Percentiles rank a stretch among this genome's conserved stretches.
Conservation (phyloP, 129 eudicot genomes). For the Flaveria sonorensis region DNA sequence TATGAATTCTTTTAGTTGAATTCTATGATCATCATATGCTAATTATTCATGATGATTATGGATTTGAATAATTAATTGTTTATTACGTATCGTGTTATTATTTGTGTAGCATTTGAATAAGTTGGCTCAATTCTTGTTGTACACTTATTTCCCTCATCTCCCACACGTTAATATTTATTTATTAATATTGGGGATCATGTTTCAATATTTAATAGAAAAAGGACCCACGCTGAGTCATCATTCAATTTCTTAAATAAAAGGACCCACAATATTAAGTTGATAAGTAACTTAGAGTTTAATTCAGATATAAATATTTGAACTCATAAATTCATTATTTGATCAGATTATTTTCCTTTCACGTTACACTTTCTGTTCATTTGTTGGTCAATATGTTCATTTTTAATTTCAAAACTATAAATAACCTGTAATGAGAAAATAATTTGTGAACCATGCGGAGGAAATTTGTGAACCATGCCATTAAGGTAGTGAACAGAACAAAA, state of each 20-base stretch:
- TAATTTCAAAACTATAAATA: no score
- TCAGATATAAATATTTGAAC: not conserved
- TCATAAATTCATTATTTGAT: not conserved
- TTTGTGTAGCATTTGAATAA: constrained; percentile 24
- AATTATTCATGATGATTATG: constrained; percentile 28
- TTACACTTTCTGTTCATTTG: not conserved
- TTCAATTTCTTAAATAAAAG: not conserved
- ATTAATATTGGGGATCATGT: not conserved
- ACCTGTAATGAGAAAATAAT: no score
- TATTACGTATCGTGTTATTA: constrained; percentile 17
- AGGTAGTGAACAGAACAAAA: no score
- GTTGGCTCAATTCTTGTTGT: constrained; percentile 14
- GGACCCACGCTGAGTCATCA: no score
- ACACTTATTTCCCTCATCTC: not conserved
- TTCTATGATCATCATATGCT: constrained; percentile 24
- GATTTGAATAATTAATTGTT: constrained; percentile 13
- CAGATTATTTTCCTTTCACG: not conserved
- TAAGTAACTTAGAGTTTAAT: not conserved
- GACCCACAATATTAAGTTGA: not conserved
- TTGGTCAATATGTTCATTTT: not conserved
- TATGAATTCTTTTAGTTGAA: constrained; percentile 32
- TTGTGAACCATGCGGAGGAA: no score
- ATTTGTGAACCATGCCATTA: not conserved
- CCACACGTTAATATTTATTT: not conserved
- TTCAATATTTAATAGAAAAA: not conserved